phyloP scores from a whole-genome alignment of 202 grass and related monocot genomes.

The Carex arenaria region DNA sequence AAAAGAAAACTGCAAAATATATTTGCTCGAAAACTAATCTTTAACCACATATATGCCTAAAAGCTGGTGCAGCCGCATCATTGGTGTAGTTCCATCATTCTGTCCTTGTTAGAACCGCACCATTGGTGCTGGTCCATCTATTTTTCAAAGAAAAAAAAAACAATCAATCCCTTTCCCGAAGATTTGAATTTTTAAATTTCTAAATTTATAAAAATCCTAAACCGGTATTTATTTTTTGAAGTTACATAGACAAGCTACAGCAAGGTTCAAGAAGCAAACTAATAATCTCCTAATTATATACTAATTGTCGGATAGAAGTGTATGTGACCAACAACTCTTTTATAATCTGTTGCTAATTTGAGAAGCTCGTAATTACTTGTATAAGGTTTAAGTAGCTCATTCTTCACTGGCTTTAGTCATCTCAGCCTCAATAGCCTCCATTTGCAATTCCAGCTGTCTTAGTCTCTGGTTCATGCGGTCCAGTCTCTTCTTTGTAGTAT shows the following conservation, averaged over 20 bases:
- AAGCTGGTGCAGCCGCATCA: too few relatives aligned
- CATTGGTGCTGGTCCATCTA: too few relatives aligned
- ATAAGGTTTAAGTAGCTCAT: not conserved
- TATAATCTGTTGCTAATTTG: not conserved
- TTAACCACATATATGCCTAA: too few relatives aligned
- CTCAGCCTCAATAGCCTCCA: slow-evolving; percentile 82
- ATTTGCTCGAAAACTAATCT: too few relatives aligned
- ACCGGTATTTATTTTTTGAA: not conserved
- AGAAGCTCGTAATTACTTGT: not conserved
- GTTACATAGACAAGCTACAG: not conserved
- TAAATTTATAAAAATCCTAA: too few relatives aligned
- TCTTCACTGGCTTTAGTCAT: slow-evolving; percentile 41
- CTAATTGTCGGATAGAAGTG: not conserved
- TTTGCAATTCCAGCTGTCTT: slow-evolving; percentile 69
- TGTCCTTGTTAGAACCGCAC: too few relatives aligned
- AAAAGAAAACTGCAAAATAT: not conserved
- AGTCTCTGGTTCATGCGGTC: slow-evolving; percentile 59
- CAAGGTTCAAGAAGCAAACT: not conserved
- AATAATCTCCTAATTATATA: not conserved
- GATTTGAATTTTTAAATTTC: too few relatives aligned
- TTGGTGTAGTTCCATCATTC: too few relatives aligned
- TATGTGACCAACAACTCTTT: not conserved
- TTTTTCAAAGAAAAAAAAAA: too few relatives aligned
- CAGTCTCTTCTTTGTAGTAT: slow-evolving; percentile 56
- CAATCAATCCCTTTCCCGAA: too few relatives aligned